Conservation (phyloP, 306 rosid species). For the Vigna mungo region DNA sequence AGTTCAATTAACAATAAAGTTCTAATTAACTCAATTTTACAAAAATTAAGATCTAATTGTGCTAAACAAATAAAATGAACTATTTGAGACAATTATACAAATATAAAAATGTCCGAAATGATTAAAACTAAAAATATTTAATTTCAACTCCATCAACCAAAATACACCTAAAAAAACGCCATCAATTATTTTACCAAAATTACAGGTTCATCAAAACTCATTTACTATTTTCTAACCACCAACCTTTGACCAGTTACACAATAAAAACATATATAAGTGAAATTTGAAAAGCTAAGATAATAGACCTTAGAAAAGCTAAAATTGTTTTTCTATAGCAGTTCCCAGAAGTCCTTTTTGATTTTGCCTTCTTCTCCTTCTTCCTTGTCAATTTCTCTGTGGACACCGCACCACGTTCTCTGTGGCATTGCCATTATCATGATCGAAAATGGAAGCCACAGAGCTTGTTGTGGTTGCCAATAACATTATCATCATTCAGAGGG, state of each 20-base stretch:
- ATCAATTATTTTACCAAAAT: slow-evolving; percentile 15
- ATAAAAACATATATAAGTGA: no score
- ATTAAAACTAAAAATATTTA: no score
- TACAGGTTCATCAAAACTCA: background rate
- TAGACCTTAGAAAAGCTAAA: no score
- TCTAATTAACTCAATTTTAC: no score
- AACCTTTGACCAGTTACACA: background rate
- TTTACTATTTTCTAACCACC: background rate
- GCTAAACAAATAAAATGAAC: no score
- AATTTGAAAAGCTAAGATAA: no score
- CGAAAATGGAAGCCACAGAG: slow-evolving; percentile 45
- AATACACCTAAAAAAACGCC: slow-evolving; percentile 18
- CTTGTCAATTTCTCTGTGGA: slow-evolving; percentile 1
- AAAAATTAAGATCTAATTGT: no score
- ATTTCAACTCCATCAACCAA: background rate
- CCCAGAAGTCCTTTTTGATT: slow-evolving; percentile 19
- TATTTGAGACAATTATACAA: no score
- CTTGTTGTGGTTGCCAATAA: slow-evolving; percentile 64
- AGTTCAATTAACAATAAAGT: no score
- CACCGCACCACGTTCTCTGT: background rate
- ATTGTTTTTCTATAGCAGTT: no score
- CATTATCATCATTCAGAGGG: slow-evolving; percentile 48
- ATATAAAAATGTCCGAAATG: no score
- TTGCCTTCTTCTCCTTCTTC: slow-evolving; percentile 3
- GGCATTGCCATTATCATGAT: slow-evolving; percentile 57